Conservation (phyloP, 2,329 filamentous ascomycete species). For the Pseudohalonectria lignicola region DNA sequence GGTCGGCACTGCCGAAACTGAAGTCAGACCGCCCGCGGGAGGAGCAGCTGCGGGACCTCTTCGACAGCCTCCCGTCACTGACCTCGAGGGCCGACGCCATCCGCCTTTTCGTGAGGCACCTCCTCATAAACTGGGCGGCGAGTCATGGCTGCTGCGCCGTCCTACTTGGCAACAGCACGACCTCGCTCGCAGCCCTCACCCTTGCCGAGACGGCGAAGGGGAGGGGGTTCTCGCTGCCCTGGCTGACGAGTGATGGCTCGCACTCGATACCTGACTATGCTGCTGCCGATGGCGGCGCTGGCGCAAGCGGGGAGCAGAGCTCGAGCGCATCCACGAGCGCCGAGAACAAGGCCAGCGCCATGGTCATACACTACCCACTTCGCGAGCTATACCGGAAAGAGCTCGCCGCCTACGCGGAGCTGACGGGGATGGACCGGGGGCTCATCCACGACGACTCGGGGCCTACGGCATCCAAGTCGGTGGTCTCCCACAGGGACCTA, state of each 20-base stretch:
- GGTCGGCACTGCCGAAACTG: constrained; percentile 31
- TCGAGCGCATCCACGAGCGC: not conserved
- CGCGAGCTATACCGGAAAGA: constrained; percentile 81
- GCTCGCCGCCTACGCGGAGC: constrained; percentile 52
- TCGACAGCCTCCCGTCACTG: constrained; percentile 55
- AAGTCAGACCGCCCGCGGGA: constrained; percentile 15
- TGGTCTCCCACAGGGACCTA: constrained; percentile 60
- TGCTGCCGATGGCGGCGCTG: not conserved
- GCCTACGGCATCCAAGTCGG: constrained; percentile 20
- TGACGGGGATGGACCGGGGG: constrained; percentile 31
- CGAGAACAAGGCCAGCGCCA: not conserved
- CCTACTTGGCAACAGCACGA: constrained; percentile 79
- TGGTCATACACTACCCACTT: constrained; percentile 62
- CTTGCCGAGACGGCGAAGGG: constrained; percentile 87
- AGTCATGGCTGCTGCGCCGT: constrained; percentile 54
- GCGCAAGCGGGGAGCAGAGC: constrained; percentile 3
- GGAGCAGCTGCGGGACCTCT: constrained; percentile 38
- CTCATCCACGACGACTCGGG: constrained; percentile 28
- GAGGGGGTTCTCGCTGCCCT: constrained; percentile 72
- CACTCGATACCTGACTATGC: constrained; percentile 17
- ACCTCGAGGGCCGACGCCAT: constrained; percentile 68
- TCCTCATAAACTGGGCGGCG: constrained; percentile 57
- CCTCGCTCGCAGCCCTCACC: constrained; percentile 73
- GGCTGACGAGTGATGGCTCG: constrained; percentile 67
- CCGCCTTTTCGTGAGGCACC: constrained; percentile 57